Evolutionary conservation across 192 early-diverging fungal species (phyloP), one percentile per base, ranked within the genome.

Genomic region (Umbelopsis vinacea): DNA sequence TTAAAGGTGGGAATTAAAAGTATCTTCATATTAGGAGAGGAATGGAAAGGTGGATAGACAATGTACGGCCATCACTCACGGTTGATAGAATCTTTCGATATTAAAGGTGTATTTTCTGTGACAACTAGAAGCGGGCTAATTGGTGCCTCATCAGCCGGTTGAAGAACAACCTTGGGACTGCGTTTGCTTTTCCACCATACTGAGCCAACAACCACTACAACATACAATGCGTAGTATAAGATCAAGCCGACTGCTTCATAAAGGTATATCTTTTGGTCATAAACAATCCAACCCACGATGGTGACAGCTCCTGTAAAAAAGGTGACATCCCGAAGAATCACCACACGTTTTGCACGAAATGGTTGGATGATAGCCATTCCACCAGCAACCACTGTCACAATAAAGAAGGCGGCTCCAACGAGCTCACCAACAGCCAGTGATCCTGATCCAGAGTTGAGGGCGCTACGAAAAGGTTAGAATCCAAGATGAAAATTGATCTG

Each of bases 361-460:
- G 96, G 95, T 6, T 83, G 79, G 37, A 95, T 84, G 10, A 97
- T 83, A 6, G 92, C 91, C 70, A 97, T 92, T 9, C 86, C 85
- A 29, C 95, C 94, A 10, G 94, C 87, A 24, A 97, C 93, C 2
- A 97, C 86, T 24, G 94, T 83, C 5, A 89, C 85, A 55, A 97
- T 92, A 78, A 96, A 98, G 43, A 90, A 84, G 0, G 91, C 89
- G 9, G 93, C 92, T 10, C 93, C 96, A 26, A 96, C 83, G 15
- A 98, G 87, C 74, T 97, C 94, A 15, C 97, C 95, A 21, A 98
- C 83, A 3, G 95, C 96, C 54, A 97, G 73, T 1, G 89, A 90
- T n/a, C 89, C 90, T 45, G 90, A 89, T 29, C 87, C 88, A 15
- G 85, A 84, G 5, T 85, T 76, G 53, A 93, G 87, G 6, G 92